Conservation (phyloP, 2,329 filamentous ascomycete species). For the Cordyceps pruinosa region DNA sequence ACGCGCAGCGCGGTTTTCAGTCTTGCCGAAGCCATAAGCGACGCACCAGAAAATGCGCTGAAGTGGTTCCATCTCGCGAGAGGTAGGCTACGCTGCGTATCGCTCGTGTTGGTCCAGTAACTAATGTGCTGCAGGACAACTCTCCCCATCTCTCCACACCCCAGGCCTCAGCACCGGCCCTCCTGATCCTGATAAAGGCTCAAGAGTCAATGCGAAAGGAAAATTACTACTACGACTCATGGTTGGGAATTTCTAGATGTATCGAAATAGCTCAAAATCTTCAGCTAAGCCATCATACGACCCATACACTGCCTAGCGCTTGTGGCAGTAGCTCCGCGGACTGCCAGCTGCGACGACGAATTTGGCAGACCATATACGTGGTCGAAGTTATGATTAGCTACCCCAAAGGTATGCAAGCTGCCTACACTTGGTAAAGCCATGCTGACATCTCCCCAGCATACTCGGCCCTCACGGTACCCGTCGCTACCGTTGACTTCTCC, state of each 20-base stretch:
- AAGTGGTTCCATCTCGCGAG: neutral
- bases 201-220: neutral
- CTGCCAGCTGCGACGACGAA: neutral
- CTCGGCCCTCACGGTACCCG: neutral
- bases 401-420: neutral
- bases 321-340: neutral
- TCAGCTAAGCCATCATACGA: neutral
- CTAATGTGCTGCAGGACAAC: neutral
- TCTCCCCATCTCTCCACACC: neutral
- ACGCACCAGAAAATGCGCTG: neutral
- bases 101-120: too few relatives aligned
- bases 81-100: neutral
- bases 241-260: slow-evolving; percentile 1
- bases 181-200: neutral
- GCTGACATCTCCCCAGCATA: neutral
- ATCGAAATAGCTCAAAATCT: neutral
- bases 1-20: neutral
- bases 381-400: slow-evolving; percentile 7
- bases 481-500: neutral
- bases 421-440: neutral
- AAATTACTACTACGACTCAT: neutral
- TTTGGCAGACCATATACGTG: slow-evolving; percentile 5
- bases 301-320: neutral
- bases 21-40: neutral
- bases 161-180: neutral